These are phyloP conservation scores for Aspergillus sp. DNA, from an alignment of 2,329 filamentous ascomycete genomes.

Conservation along the genomic window DNA sequence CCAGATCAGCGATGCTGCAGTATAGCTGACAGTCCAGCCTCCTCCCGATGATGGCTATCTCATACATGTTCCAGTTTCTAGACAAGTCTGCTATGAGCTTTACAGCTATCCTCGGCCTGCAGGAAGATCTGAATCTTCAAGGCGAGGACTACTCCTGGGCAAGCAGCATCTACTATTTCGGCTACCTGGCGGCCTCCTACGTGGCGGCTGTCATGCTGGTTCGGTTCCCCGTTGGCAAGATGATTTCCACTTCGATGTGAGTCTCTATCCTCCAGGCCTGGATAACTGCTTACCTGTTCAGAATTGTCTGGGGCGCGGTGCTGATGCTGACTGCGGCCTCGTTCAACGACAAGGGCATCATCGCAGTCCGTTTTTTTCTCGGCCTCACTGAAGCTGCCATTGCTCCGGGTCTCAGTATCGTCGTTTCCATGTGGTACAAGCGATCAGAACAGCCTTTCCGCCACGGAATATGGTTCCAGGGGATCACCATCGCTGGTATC, in stretches of 20 bases:
- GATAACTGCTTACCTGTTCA: slow-evolving; percentile 4
- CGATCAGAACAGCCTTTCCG: slow-evolving; percentile 31
- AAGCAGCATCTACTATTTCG: slow-evolving; percentile 27
- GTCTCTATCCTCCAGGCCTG: background rate
- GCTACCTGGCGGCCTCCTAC: slow-evolving; percentile 34
- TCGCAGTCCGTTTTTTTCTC: slow-evolving; percentile 45
- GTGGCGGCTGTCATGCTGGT: slow-evolving; percentile 36
- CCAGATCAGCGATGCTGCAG: too few species aligned
- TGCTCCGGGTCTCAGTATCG: slow-evolving; percentile 36
- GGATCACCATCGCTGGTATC: slow-evolving; percentile 29
- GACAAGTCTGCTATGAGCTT: slow-evolving; percentile 1
- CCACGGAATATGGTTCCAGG: slow-evolving; percentile 33
- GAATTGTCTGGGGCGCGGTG: slow-evolving; percentile 32
- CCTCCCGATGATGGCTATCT: background rate
- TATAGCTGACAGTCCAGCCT: background rate
- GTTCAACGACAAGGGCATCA: slow-evolving; percentile 39
- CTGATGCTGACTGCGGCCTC: slow-evolving; percentile 37
- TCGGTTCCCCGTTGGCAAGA: slow-evolving; percentile 37
- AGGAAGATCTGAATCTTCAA: slow-evolving; percentile 28
- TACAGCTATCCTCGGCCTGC: slow-evolving; percentile 13
- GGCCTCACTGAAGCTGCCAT: slow-evolving; percentile 43
- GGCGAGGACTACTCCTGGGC: slow-evolving; percentile 25
- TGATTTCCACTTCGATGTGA: slow-evolving; percentile 15
- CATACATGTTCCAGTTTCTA: slow-evolving; percentile 4
- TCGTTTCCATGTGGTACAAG: slow-evolving; percentile 33